Evolutionary conservation across 176 grass and related monocot genomes (phyloP), one percentile per base, ranked within the genome.

Genomic region (Chloris gayana): DNA sequence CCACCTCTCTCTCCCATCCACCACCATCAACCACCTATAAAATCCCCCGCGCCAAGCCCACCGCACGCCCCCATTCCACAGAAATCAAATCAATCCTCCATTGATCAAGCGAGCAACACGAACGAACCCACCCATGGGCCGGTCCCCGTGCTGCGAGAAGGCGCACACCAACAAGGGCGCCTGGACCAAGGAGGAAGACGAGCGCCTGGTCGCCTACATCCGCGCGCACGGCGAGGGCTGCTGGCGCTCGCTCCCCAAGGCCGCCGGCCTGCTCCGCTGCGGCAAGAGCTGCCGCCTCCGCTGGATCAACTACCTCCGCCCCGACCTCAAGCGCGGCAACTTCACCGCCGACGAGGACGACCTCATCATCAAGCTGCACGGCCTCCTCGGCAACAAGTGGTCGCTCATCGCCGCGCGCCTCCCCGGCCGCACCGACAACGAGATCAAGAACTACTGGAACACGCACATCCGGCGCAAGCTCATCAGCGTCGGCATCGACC

Each of bases 371-470:
- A 89, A 77, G 26, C 86, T 99, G 57, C 96, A 99, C 80, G 76
- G 75, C 85, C 64, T 93, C 34, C 81, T 99, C 7, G 96, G 96
- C 10, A 99, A 99, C 84, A 95, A 95, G 90, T 98, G 95, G 95
- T 94, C 92, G 15, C 78, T 98, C 35, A 98, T 98, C 83, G 95
- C 95, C 1, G 90, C 82, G 5, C 37, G 90, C 33, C 77, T 98
- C 5, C 95, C 95, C 1, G 95, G 95, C 0, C 84, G 95, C 69
- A 94, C 94, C 35, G 94, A 97, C 75, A 97, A 97, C 80, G 94
- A 97, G 85, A 97, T 97, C 85, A 97, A 97, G 85, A 97, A 97
- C 89, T 92, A 97, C 87, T 97, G 94, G 94, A 97, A 97, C 91
- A 97, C 94, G 67, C 95, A 98, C 79, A 68, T 98, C 67, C 87